Percentiles rank a stretch among this genome's conserved stretches.
phyloP scores from a whole-genome alignment of 768 basidiomycete species.

The Boletus patriciae region DNA sequence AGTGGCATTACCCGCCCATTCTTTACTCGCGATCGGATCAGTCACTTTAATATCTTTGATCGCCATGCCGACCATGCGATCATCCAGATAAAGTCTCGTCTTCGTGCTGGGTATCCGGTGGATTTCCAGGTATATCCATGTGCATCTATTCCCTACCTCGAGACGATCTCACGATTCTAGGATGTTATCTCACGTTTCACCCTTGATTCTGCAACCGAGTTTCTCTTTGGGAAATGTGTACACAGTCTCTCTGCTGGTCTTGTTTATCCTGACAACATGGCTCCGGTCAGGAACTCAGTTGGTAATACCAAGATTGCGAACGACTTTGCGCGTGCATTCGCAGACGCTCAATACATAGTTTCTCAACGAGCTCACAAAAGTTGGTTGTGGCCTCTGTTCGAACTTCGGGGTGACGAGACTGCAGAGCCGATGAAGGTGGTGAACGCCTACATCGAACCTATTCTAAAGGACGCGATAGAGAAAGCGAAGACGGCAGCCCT shows the following conservation, averaged over 20 bases:
- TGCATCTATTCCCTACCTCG: not conserved
- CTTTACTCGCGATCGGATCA: conserved; percentile 59
- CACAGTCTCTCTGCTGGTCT: conserved; percentile 51
- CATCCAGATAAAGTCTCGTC: conserved; percentile 45
- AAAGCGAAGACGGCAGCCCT: conserved; percentile 33
- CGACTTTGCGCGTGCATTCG: conserved; percentile 47
- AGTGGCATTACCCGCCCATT: conserved; percentile 64
- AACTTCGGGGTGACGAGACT: conserved; percentile 34
- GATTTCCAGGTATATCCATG: conserved; percentile 51
- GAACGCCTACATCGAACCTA: conserved; percentile 50
- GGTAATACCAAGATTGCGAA: conserved; percentile 36
- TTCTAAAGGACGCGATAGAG: conserved; percentile 42
- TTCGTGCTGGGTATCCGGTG: conserved; percentile 50
- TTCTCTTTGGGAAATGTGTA: conserved; percentile 59
- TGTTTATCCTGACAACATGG: conserved; percentile 50
- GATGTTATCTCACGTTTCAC: conserved; percentile 64
- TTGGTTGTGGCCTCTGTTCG: conserved; percentile 54
- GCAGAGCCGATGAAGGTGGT: conserved; percentile 51
- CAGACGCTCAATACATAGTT: conserved; percentile 47
- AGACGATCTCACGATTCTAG: conserved; percentile 31
- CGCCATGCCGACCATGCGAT: conserved; percentile 49
- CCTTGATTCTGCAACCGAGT: conserved; percentile 68
- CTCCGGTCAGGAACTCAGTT: conserved; percentile 13
- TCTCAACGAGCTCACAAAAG: conserved; percentile 44
- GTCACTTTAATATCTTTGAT: conserved; percentile 62